phyloP scores from a whole-genome alignment of 768 basidiomycete species.

The Mycena rosella region DNA sequence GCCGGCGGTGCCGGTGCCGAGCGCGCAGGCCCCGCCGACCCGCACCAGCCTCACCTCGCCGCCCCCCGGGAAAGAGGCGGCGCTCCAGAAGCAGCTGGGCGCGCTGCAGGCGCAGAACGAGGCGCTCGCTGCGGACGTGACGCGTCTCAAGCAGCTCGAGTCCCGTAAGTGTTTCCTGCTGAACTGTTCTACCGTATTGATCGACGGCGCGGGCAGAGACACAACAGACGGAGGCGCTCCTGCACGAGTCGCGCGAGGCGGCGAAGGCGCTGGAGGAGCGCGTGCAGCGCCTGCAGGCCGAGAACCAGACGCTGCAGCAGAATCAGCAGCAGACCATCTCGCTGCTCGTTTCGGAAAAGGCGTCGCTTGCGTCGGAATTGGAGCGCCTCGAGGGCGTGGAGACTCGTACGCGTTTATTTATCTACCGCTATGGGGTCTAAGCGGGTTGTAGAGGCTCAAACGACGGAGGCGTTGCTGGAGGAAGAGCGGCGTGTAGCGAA shows the following conservation, averaged over 20 bases:
- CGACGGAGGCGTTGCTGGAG: conserved; percentile 55
- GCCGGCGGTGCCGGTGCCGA: too few relatives aligned
- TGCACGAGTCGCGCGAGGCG: conserved; percentile 50
- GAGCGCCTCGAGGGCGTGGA: conserved; percentile 72
- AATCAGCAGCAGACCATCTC: conserved; percentile 82
- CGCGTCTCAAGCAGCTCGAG: conserved; percentile 36
- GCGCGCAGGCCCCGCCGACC: conserved; percentile 33
- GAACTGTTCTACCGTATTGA: neutral
- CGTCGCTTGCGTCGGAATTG: conserved; percentile 67
- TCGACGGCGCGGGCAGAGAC: conserved; percentile 41
- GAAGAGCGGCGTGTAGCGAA: conserved; percentile 56
- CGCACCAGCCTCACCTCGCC: conserved; percentile 32
- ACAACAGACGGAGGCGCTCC: conserved; percentile 47
- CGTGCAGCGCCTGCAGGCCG: conserved; percentile 45
- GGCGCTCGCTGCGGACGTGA: conserved; percentile 36
- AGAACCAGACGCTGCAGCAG: conserved; percentile 53
- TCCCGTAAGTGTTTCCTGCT: conserved; percentile 16
- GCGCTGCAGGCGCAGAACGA: conserved; percentile 41
- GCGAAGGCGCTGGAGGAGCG: conserved; percentile 47
- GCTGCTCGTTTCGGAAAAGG: conserved; percentile 83
- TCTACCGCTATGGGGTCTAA: conserved; percentile 14
- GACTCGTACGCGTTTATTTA: conserved; percentile 59
- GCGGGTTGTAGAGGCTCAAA: conserved; percentile 55
- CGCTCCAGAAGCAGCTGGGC: conserved; percentile 33
- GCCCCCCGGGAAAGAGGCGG: conserved; percentile 34